A percentile compares a stretch with the other conserved stretches of the same genome.
phyloP scores from a whole-genome alignment of 2,329 filamentous ascomycete genomes.

The Diplodia corticola region DNA sequence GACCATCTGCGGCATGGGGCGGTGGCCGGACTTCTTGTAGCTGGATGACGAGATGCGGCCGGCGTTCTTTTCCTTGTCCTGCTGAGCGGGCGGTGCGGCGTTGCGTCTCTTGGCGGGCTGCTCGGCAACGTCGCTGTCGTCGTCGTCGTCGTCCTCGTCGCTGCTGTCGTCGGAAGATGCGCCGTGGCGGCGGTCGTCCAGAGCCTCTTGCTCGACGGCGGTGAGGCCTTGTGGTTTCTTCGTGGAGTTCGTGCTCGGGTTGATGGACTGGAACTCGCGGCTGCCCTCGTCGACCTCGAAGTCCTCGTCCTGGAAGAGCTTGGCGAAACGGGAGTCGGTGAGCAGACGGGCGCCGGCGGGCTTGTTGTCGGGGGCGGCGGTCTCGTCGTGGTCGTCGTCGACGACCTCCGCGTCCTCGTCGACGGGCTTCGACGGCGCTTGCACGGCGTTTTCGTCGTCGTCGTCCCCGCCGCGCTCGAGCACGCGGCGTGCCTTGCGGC shows the following conservation, averaged over 20 bases:
- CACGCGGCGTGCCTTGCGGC: slow-evolving; percentile 47
- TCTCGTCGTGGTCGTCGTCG: slow-evolving; percentile 50
- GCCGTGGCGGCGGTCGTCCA: slow-evolving; percentile 43
- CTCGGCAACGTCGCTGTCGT: slow-evolving; percentile 35
- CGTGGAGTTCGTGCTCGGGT: slow-evolving; percentile 70
- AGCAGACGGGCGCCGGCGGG: slow-evolving; percentile 60
- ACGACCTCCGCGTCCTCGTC: slow-evolving; percentile 22
- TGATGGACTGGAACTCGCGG: slow-evolving; percentile 82
- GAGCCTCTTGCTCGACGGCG: slow-evolving; percentile 61
- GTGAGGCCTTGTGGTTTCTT: slow-evolving; percentile 52
- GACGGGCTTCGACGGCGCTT: slow-evolving; percentile 27
- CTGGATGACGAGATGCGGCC: slow-evolving; percentile 66
- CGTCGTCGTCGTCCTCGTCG: slow-evolving; percentile 37
- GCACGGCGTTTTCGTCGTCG: slow-evolving; percentile 51
- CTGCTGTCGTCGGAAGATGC: slow-evolving; percentile 36
- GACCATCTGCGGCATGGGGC: slow-evolving; percentile 53
- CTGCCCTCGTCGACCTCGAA: slow-evolving; percentile 90
- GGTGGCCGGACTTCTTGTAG: slow-evolving; percentile 60
- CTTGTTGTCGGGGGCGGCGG: slow-evolving; percentile 34
- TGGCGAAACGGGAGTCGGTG: slow-evolving; percentile 80
- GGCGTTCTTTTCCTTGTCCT: slow-evolving; percentile 37
- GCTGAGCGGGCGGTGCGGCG: slow-evolving; percentile 26
- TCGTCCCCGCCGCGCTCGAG: slow-evolving; percentile 62
- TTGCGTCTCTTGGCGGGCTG: slow-evolving; percentile 25
- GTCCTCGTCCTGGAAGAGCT: slow-evolving; percentile 88